Evolutionary conservation across 495 filamentous ascomycete species (phyloP).

Genomic region (Penicillium arizonense): DNA sequence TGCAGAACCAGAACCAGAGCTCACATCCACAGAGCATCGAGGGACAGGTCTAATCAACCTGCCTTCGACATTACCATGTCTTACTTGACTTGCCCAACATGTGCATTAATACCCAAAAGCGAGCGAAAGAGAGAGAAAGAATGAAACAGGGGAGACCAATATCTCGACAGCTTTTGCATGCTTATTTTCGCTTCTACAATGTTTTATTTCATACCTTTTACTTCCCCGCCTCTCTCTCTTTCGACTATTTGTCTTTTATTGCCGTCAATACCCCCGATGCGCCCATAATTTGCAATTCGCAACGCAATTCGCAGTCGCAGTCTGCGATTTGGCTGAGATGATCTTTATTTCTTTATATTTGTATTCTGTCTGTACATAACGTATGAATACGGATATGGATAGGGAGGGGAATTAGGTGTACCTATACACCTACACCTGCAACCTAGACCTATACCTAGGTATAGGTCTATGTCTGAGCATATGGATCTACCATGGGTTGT

Average conservation of each 20-base stretch:
- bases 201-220: constrained; percentile 5
- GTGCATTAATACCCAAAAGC: constrained; percentile 10
- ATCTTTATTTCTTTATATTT: not conserved
- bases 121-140: constrained; percentile 1
- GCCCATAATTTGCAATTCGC: constrained; percentile 9
- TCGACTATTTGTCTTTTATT: constrained; percentile 4
- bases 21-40: constrained; percentile 20
- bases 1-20: constrained; percentile 4
- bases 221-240: not conserved
- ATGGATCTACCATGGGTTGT: too few species aligned
- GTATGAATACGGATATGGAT: too few species aligned
- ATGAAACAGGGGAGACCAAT: not conserved
- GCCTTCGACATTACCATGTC: too few species aligned
- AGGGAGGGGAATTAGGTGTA: too few species aligned
- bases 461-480: too few species aligned
- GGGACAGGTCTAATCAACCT: constrained; percentile 19
- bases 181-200: constrained; percentile 11
- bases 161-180: not conserved
- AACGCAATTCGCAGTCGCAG: not conserved
- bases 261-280: constrained; percentile 5
- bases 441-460: too few species aligned
- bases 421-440: too few species aligned
- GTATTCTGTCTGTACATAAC: not conserved
- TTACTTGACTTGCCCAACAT: not conserved
- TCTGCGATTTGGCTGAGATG: not conserved